Conservation (phyloP, 805 yeast genomes). For the Starmera dryadoides region DNA sequence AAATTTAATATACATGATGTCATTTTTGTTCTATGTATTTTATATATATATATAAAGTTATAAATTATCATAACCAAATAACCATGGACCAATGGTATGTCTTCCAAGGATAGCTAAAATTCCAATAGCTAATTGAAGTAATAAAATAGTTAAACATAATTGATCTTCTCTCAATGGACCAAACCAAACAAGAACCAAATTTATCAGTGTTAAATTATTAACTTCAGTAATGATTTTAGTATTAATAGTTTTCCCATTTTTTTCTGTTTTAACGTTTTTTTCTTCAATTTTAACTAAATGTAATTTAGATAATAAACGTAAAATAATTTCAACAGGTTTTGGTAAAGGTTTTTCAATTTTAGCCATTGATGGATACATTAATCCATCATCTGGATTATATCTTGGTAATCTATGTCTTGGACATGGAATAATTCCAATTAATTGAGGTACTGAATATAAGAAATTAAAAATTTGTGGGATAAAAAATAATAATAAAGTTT, state of each 20-base stretch:
- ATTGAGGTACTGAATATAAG: constrained; percentile 85
- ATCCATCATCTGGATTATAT: constrained; percentile 59
- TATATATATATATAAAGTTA: background rate
- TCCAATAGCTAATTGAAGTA: constrained; percentile 61
- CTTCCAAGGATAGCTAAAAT: constrained; percentile 59
- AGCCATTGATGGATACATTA: constrained; percentile 68
- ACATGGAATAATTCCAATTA: constrained; percentile 81
- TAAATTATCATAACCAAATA: constrained; percentile 86
- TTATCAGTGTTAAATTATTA: constrained; percentile 84
- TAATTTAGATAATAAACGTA: constrained; percentile 40
- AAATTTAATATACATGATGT: too few species aligned
- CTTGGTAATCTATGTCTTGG: constrained; percentile 93
- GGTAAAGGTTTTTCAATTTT: constrained; percentile 27
- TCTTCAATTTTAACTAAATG: constrained; percentile 40
- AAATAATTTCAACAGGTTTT: constrained; percentile 26
- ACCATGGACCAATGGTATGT: constrained; percentile 77
- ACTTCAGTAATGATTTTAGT: constrained; percentile 30
- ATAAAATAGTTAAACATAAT: constrained; percentile 54
- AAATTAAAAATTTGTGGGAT: constrained; percentile 90
- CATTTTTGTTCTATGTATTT: too few species aligned
- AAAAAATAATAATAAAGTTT: constrained; percentile 79
- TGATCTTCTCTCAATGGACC: constrained; percentile 88
- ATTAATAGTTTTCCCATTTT: constrained; percentile 13
- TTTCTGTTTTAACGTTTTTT: constrained; percentile 19
- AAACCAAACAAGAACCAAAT: constrained; percentile 71